Base-by-base conservation (phyloP, 805 yeast genomes). In the Cyberlindnera nakhonratchasimensis region DNA sequence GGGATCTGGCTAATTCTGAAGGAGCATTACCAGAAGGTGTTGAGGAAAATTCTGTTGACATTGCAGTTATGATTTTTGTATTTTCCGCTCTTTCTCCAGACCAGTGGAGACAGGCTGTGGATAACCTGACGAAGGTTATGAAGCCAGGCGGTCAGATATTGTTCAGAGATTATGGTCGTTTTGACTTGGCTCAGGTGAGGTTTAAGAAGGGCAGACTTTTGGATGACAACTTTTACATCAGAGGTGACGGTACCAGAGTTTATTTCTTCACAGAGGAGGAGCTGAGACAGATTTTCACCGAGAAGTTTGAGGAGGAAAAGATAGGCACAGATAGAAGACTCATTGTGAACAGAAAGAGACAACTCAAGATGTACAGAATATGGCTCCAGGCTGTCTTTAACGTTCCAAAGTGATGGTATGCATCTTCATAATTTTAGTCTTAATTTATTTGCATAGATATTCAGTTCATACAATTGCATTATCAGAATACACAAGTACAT, bases 211-310 rank as follows among this genome's bases (percentile, higher is more conserved):
- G 86, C 36, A 76, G 98, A 54, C 65, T 87, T 21, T 63, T 93
- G 42, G 96, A 87, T 41, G 97, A 91, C 43, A 90, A 93, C 63
- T 93, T 93, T 59, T 93, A 93, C 64, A 88, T 90, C 29, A 78
- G 99, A 57, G 99, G 99, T 29, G 99, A 93, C 61, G 99, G 99
- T 36, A 93, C 99, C 0, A 73, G 99, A 53, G 99, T 93, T 11
- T 93, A 93, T 62, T 93, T 93, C 67, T 93, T 93, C 69, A 87
- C 96, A 2, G 98, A 91, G 60, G 96, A 91, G 45, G 96, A 93
- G 65, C 64, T 91, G 44, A 71, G 86, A 47, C 68, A 74, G 34
- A 85, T 91, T 4, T 93, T 91, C 61, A 74, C 80, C 13, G 57
- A 64, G 21, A 69, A 72, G 6, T 88, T 91, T 56, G 62, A 58